These are phyloP conservation scores for Plantago ovata DNA, from an alignment of 257 asterid species.

Conservation along the genomic window DNA sequence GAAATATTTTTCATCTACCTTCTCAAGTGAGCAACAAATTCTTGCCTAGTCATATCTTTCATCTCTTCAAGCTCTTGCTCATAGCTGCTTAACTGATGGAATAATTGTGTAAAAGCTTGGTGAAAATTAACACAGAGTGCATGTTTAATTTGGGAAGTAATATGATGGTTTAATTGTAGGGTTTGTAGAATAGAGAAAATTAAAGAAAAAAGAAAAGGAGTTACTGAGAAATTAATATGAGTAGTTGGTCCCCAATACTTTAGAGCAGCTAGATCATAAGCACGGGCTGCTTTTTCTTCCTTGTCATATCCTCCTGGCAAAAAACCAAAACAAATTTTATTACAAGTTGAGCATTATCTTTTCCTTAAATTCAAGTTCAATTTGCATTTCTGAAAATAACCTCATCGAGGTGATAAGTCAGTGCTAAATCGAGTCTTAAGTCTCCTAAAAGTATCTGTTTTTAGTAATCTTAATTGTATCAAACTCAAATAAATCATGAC, in stretches of 20 bases:
- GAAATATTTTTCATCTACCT: too few relatives aligned
- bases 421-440: too few relatives aligned
- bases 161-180: too few relatives aligned
- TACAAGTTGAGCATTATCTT: neutral
- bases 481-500: too few relatives aligned
- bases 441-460: too few relatives aligned
- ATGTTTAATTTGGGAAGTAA: too few relatives aligned
- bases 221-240: conserved; percentile 76
- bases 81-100: conserved; percentile 47
- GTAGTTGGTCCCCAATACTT: conserved; percentile 90
- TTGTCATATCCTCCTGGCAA: conserved; percentile 76
- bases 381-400: neutral
- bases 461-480: too few relatives aligned
- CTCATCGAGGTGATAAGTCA: too few relatives aligned
- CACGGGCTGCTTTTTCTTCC: conserved; percentile 88
- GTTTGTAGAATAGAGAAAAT: too few relatives aligned
- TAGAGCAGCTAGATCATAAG: conserved; percentile 89
- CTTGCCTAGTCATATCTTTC: conserved; percentile 78
- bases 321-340: neutral
- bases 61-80: conserved; percentile 77
- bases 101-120: neutral
- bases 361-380: neutral
- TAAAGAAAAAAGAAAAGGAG: conserved; percentile 1
- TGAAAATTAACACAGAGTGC: neutral
- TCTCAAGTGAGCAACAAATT: conserved; percentile 87